Evolutionary conservation across 1,139 yeast genomes (phyloP).

Genomic region (Sugiyamaella pinicola): DNA sequence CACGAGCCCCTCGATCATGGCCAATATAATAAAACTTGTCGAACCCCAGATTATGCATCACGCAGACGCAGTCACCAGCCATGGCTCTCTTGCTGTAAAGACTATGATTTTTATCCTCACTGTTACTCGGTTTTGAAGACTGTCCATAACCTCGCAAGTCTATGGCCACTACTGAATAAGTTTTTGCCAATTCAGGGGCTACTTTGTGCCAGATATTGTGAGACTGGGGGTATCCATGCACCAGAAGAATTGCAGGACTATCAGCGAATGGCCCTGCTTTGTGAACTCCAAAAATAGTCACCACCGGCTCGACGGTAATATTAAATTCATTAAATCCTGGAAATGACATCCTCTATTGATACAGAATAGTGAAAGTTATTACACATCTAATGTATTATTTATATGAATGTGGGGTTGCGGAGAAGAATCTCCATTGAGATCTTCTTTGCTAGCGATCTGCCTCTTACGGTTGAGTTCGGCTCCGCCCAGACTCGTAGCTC

Average conservation of each 20-base stretch:
- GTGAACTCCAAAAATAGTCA: conserved; percentile 10
- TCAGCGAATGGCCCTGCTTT: neutral
- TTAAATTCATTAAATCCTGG: conserved; percentile 7
- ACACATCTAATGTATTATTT: too few relatives aligned
- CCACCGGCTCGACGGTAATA: neutral
- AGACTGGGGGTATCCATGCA: conserved; percentile 29
- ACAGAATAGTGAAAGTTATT: too few relatives aligned
- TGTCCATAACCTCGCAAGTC: conserved; percentile 29
- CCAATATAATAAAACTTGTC: conserved; percentile 24
- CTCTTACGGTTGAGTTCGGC: too few relatives aligned
- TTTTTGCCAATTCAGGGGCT: conserved; percentile 19
- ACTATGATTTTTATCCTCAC: conserved; percentile 14
- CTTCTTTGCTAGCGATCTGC: too few relatives aligned
- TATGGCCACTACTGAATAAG: conserved; percentile 24
- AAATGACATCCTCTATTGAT: neutral
- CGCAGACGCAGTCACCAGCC: conserved; percentile 29
- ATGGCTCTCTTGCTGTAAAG: conserved; percentile 25
- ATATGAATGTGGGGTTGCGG: too few relatives aligned
- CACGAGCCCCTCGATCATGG: conserved; percentile 30
- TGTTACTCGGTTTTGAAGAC: conserved; percentile 24
- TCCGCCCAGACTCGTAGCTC: too few relatives aligned
- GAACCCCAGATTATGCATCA: conserved; percentile 23
- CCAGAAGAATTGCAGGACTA: conserved; percentile 23
- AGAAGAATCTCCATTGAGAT: too few relatives aligned
- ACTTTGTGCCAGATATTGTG: conserved; percentile 25